Percentiles rank a stretch among this genome's conserved stretches.
phyloP scores from a whole-genome alignment of 2,329 filamentous ascomycete genomes.

The Microdochium trichocladiopsis region DNA sequence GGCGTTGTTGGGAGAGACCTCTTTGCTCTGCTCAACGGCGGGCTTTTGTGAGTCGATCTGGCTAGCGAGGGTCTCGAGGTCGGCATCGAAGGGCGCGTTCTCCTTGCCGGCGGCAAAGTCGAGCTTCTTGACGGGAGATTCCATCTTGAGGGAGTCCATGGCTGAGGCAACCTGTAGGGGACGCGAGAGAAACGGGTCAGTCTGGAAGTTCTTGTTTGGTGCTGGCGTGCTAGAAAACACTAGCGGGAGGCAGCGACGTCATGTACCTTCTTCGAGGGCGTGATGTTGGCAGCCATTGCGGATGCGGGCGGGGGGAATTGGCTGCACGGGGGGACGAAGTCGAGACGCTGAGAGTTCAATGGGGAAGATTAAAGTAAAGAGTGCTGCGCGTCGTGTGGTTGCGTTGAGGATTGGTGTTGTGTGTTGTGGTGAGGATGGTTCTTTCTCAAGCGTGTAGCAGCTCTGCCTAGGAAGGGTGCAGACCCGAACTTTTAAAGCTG shows the following conservation, averaged over 20 bases:
- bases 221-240: constrained; percentile 1
- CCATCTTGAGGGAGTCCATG: constrained; percentile 86
- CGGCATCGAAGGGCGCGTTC: constrained; percentile 54
- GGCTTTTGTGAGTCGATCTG: constrained; percentile 57
- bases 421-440: neutral
- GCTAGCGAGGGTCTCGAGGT: constrained; percentile 43
- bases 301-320: constrained; percentile 9
- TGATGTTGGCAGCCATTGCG: constrained; percentile 70
- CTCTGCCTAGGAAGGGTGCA: neutral
- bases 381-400: neutral
- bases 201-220: constrained; percentile 14
- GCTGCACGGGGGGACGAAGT: constrained; percentile 7
- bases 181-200: constrained; percentile 11
- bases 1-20: constrained; percentile 28
- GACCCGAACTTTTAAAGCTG: constrained; percentile 1
- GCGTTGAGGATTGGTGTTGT: neutral
- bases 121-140: constrained; percentile 87
- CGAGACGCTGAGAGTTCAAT: constrained; percentile 9
- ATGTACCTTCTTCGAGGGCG: constrained; percentile 50
- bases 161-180: constrained; percentile 68
- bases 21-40: constrained; percentile 35
- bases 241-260: constrained; percentile 21
- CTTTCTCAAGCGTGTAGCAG: neutral
- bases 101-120: constrained; percentile 77
- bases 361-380: neutral